A percentile compares a stretch with the other conserved stretches of the same genome.
phyloP scores from a whole-genome alignment of 169 alveolate species.

The Eimeria brunetti region DNA sequence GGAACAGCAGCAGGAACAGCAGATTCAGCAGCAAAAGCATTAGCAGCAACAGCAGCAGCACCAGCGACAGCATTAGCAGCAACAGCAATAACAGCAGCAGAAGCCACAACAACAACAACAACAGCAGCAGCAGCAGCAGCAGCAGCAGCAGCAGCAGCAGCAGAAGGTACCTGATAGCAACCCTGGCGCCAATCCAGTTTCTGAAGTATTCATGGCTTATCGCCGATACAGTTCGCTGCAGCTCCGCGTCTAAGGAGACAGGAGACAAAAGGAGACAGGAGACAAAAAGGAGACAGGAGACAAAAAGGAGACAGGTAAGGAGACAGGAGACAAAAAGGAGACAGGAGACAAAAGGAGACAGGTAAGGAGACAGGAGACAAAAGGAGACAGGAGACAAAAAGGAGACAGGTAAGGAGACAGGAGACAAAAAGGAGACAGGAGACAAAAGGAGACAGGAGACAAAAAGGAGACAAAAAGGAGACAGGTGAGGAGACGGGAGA shows the following conservation, averaged over 20 bases:
- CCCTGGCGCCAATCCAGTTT: slow-evolving; percentile 95
- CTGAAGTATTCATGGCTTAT: slow-evolving; percentile 96
- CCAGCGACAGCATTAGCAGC: neutral
- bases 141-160: neutral
- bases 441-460: no score
- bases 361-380: no score
- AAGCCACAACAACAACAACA: neutral
- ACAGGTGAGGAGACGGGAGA: no score
- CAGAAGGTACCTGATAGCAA: slow-evolving; percentile 83
- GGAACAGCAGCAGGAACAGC: neutral
- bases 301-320: no score
- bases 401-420: no score
- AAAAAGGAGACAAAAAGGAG: no score
- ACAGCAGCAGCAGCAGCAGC: neutral
- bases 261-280: no score
- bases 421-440: no score
- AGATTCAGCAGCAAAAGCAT: neutral
- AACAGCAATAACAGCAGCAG: neutral
- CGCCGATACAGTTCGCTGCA: slow-evolving; percentile 88
- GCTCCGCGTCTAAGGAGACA: slow-evolving; percentile 92
- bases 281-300: no score
- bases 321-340: no score
- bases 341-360: no score
- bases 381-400: no score
- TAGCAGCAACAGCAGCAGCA: neutral